Evolutionary conservation across 345 rosid species (phyloP).

Genomic region (Linum trigynum): DNA sequence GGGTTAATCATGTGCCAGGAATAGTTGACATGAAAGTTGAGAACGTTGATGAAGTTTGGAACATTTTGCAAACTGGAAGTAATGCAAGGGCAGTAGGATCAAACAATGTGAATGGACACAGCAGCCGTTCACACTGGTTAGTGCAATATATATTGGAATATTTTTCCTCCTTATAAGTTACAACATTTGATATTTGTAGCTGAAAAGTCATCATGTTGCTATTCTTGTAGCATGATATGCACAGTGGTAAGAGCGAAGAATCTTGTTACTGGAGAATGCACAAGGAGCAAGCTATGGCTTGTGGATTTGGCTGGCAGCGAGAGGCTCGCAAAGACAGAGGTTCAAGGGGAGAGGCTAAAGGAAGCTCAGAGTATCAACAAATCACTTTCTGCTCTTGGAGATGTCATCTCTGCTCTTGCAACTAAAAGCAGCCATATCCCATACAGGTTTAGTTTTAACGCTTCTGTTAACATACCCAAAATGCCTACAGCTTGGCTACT

Average conservation of each 20-base stretch:
- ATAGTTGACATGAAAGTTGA: constrained; percentile 16
- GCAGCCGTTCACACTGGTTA: constrained; percentile 22
- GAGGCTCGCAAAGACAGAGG: constrained; percentile 36
- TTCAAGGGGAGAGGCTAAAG: constrained; percentile 36
- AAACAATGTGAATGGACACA: constrained; percentile 19
- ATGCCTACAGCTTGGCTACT: too few relatives aligned
- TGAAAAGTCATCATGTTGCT: background rate
- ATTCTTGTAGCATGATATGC: constrained; percentile 10
- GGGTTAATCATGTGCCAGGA: constrained; percentile 19
- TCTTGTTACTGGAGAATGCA: constrained; percentile 14
- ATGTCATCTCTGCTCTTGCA: constrained; percentile 36
- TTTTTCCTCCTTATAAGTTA: background rate
- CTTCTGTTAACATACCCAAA: background rate
- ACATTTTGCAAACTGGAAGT: constrained; percentile 16
- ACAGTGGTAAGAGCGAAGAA: constrained; percentile 16
- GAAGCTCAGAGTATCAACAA: constrained; percentile 40
- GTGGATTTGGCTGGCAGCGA: constrained; percentile 49
- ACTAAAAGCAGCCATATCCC: constrained; percentile 37
- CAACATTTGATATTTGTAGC: background rate
- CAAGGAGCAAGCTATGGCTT: constrained; percentile 33
- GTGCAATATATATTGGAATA: background rate
- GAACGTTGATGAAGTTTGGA: constrained; percentile 14
- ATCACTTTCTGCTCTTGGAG: constrained; percentile 40
- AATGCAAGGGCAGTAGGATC: constrained; percentile 18
- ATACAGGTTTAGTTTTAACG: constrained; percentile 16